Evolutionary conservation across 148 eudicot genomes (phyloP), one percentile per base, ranked within the genome.

Genomic region (Camellia japonica): DNA sequence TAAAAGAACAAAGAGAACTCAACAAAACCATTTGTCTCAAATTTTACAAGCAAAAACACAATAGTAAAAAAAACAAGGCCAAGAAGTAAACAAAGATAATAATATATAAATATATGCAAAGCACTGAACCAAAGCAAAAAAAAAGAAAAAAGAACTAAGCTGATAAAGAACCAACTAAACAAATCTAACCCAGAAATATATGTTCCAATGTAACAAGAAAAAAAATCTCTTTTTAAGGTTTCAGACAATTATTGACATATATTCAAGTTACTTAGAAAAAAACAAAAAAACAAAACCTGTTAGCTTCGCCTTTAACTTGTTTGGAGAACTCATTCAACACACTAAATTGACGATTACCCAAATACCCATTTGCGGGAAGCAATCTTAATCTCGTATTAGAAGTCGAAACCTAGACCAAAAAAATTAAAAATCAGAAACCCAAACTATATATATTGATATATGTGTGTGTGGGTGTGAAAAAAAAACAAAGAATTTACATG

Each of bases 271-370:
- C 2, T 15, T 2, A 51, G 1, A 30, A 30, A 10, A 44, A 47
- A 68, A 59, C 4, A 15, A 77, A 44, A 30, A 30, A 30, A 30
- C 1, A 30, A 6, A 60, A 93, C 97, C 89, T 90, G 49, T 74
- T 85, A 80, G 87, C 88, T 92, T 96, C 99, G 67, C 89, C 93
- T 82, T 90, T 91, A 82, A 95, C 74, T 82, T 95, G 88, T 44
- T 91, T 87, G 69, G 98, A 93, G 68, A 95, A 92, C 61, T 95
- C 97, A 80, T 93, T 90, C 54, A 96, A 91, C 6, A 93, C 93
- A 74, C 98, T 89, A 38, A 90, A 91, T 78, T 91, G 90, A 75
- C 99, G 97, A 81, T 66, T 88, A 58, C 51, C 74, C 38, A 55
- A 52, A 71, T 80, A 75, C 71, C 84, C 88, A 87, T 84, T 87